Conservation (phyloP, 2,329 filamentous ascomycete genomes). For the Ambrosiella cleistominuta region DNA sequence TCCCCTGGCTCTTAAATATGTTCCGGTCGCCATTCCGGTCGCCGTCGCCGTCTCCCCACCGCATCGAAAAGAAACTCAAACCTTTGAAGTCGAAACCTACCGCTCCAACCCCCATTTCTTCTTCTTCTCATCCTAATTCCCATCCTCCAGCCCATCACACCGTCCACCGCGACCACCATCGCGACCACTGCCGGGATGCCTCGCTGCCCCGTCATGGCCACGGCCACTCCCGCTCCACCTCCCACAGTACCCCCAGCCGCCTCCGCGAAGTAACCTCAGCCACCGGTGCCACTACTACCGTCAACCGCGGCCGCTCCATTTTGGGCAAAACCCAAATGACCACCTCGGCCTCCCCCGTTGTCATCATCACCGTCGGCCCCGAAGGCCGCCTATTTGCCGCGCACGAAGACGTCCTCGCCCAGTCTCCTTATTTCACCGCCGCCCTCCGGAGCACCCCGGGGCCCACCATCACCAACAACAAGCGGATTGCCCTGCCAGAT, state of each 20-base stretch:
- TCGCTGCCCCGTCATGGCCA: conserved; percentile 38
- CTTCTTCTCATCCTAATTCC: too few relatives aligned
- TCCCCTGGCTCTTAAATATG: conserved; percentile 33
- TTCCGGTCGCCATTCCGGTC: conserved; percentile 80
- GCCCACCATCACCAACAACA: conserved; percentile 35
- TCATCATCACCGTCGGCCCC: conserved; percentile 68
- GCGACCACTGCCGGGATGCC: too few relatives aligned
- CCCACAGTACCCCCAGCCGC: too few relatives aligned
- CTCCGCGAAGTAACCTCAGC: conserved; percentile 41
- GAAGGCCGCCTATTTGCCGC: conserved; percentile 86
- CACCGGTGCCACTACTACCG: neutral
- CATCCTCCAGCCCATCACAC: too few relatives aligned
- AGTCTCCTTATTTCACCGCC: conserved; percentile 68
- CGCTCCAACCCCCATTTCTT: conserved; percentile 41
- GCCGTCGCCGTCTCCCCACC: conserved; percentile 25
- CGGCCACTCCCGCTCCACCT: conserved; percentile 6
- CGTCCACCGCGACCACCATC: too few relatives aligned
- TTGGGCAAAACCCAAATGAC: neutral
- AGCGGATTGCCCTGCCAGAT: conserved; percentile 53
- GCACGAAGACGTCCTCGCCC: conserved; percentile 77
- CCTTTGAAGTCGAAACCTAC: conserved; percentile 37
- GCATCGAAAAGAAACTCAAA: conserved; percentile 76
- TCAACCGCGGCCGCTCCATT: neutral
- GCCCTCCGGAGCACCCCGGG: conserved; percentile 51
- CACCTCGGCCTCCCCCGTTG: conserved; percentile 45